Evolutionary conservation across 768 basidiomycete species (phyloP), one percentile per base, ranked within the genome.

Genomic region (Leucocoprinus leucothites): DNA sequence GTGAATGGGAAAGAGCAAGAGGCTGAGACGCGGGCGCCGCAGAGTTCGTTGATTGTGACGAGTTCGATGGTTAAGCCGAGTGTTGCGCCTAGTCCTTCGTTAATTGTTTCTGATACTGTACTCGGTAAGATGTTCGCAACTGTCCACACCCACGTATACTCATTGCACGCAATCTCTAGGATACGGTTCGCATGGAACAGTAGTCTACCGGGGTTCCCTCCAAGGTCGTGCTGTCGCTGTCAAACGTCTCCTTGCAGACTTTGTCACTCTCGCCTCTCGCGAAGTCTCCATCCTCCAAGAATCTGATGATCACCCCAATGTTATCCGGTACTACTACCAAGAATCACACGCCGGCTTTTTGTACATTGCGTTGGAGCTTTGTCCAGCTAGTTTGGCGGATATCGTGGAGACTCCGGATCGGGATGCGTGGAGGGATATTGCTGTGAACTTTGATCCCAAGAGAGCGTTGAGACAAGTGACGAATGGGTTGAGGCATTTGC

Each of bases 201-300:
- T 98, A 40, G 97, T 99, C 2, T 94, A 84, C 71, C 82, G 89
- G 64, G 97, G 96, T 2, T 89, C 94, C 6, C 82, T 98, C n/a
- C 96, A 98, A 73, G 94, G 93, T 0, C 87, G 97, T 50, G 89
- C 96, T 0, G 97, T 99, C 0, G 97, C 97, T n/a, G 94, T 99
- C 55, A 98, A 99, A 69, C 91, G 97, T 0, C 81, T 99, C 2
- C 81, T 98, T 6, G 89, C 87, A 61, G 95, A 98, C 69, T 98
- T 98, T 63, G 92, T 96, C 53, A 96, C 94, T 0, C 84, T 99
- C 35, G 95, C 95, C 6, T 79, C 86, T 3, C 90, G 95, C 45
- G 97, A 99, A 76, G 94, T 98, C 24, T 85, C 85, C 64, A 84
- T 99, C 38, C 80, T 99, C 8, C 94, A 98, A 73, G 94, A 97